Evolutionary conservation across 768 basidiomycete species (phyloP), one percentile per base, ranked within the genome.

Genomic region (Collybia mongolica): DNA sequence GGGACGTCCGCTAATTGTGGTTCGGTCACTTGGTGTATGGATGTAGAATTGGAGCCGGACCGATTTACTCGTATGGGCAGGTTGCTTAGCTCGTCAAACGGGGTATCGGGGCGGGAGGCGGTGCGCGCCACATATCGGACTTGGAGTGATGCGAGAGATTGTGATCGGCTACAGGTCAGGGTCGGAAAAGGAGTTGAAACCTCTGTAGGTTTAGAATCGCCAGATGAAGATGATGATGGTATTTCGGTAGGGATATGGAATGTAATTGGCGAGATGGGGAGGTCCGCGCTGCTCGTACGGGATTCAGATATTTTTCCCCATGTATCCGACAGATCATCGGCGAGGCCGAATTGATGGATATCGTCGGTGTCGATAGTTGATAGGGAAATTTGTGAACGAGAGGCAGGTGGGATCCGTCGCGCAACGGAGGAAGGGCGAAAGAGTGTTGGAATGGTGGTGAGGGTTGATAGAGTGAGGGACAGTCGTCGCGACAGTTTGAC

Each of bases 211-310:
- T 53, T 59, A 54, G 54, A 41, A 36, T 50, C 45, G 51, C 50
- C 51, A 36, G 38, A 28, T 23, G 35, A 54, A 35, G 32, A 9
- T 24, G 50, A 40, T 23, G 19, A 17, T 32, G 22, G 23, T 23
- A n/a, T 17, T 32, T 40, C 44, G 8, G 36, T 41, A 40, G 23
- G 22, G 50, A 39, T n/a, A 41, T 58, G 56, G 49, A 69, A 69
- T 9, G 60, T 50, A n/a, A 67, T 66, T 2, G 68, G 68, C 6
- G 68, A 69, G 26, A 59, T 59, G 12, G 64, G 59, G 2, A 60
- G 51, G 17, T 50, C 52, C 2, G 60, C 40, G 11, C 49, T 32
- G 35, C 50, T 58, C 1, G 55, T 37, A 2, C 42, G 52, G 1
- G 50, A 42, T 6, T 53, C 50, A 6, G 36, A 39, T 11, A 48